Conservation (phyloP, 1,284 basidiomycete species). For the Moesziomyces globuligerus region DNA sequence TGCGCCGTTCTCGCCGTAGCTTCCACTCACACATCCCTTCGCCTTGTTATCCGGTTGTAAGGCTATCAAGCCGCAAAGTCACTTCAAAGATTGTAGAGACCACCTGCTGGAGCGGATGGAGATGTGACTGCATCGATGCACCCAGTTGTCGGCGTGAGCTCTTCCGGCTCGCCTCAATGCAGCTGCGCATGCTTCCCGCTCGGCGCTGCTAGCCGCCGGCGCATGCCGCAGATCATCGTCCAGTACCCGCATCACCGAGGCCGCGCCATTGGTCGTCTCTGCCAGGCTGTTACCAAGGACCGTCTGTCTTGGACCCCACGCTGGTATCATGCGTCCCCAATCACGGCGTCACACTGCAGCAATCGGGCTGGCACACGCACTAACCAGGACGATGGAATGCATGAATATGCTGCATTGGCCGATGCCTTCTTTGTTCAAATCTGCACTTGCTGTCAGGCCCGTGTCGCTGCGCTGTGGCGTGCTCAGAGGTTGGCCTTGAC, state of each 20-base stretch:
- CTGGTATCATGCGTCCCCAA: too few species aligned
- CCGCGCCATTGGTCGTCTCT: not conserved
- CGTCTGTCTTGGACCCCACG: not conserved
- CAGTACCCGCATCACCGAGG: not conserved
- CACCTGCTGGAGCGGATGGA: too few species aligned
- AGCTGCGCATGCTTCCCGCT: not conserved
- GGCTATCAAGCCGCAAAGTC: too few species aligned
- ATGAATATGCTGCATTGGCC: too few species aligned
- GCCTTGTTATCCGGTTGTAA: too few species aligned
- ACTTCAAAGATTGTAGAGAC: too few species aligned
- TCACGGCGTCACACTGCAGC: too few species aligned
- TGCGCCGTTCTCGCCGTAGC: too few species aligned
- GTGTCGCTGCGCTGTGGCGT: not conserved
- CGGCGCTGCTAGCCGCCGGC: not conserved
- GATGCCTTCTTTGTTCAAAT: too few species aligned
- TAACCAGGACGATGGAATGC: too few species aligned
- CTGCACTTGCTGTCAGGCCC: not conserved
- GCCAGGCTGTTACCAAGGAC: not conserved
- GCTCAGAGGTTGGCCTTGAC: slow-evolving; percentile 52
- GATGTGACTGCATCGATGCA: not conserved
- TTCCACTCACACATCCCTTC: too few species aligned
- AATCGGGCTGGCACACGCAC: too few species aligned
- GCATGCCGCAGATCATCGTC: not conserved
- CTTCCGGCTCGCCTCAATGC: not conserved
- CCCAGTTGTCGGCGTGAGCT: not conserved